These are phyloP conservation scores for Saccharomycopsis lassenensis DNA, from an alignment of 805 yeast genomes.

Conservation along the genomic window DNA sequence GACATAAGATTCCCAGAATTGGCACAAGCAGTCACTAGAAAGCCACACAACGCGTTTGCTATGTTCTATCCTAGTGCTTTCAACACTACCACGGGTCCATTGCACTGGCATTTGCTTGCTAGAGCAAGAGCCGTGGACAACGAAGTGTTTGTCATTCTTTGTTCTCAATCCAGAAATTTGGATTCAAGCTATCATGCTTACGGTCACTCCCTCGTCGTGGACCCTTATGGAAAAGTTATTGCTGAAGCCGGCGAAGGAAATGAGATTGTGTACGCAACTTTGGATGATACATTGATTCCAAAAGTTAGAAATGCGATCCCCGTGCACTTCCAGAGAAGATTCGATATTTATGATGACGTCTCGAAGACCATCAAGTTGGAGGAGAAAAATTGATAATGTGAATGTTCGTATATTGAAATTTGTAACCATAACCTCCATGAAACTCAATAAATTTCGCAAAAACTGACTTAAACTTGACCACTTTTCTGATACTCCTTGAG, in stretches of 20 bases:
- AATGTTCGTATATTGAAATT: not conserved
- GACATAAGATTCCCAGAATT: constrained; percentile 75
- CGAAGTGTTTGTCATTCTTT: constrained; percentile 59
- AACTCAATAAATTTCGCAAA: not conserved
- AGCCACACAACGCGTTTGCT: constrained; percentile 48
- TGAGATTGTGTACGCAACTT: constrained; percentile 61
- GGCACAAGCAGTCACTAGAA: constrained; percentile 57
- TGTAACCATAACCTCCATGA: not conserved
- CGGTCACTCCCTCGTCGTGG: constrained; percentile 56
- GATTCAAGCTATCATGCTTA: constrained; percentile 51
- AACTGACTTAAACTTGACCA: not conserved
- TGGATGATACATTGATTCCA: constrained; percentile 50
- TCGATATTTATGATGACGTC: constrained; percentile 29
- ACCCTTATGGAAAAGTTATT: constrained; percentile 48
- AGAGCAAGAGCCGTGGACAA: constrained; percentile 68
- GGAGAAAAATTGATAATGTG: not conserved
- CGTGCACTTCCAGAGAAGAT: constrained; percentile 57
- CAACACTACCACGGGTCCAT: constrained; percentile 75
- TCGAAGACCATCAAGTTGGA: constrained; percentile 4
- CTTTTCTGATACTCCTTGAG: constrained; percentile 5
- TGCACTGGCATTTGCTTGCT: constrained; percentile 73
- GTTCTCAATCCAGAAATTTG: constrained; percentile 81
- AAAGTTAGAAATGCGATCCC: constrained; percentile 60
- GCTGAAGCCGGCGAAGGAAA: constrained; percentile 74
- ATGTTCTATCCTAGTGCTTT: constrained; percentile 81